Base-by-base conservation (phyloP, 2,329 filamentous ascomycete species). In the Lecanicillium sp. region DNA sequence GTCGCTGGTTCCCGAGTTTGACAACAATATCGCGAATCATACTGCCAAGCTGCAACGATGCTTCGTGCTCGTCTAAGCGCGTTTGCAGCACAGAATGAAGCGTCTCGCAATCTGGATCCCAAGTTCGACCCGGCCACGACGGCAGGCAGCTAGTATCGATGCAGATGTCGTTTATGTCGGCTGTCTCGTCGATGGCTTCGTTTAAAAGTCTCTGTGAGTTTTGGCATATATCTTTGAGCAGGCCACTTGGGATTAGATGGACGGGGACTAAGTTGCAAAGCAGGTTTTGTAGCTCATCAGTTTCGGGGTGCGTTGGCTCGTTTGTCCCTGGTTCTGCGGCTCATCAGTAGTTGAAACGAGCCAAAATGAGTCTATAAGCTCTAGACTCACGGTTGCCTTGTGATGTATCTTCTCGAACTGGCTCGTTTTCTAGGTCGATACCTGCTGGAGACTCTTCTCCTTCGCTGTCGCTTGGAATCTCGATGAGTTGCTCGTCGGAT, bases 71-170 rank as follows among this genome's bases (percentile, higher is more conserved):
- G 2, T 35, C 3, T 2, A 58, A 44, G 2, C 44, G 47, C 9
- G 36, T 29, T 38, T 60, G 58, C 3, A 61, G 43, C 5, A 32
- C 25, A 1, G 34, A 16, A 22, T 58, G 54, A 4, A 59, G 40
- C 4, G 50, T 45, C 15, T 51, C 46, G 3, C 16, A 16, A 1
- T 41, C 32, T 0, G 54, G 44, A 25, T 57, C 51, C 54, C 53
- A 59, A 1, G 33, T 35, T 12, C 41, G 37, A 6, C 35, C 40
- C 2, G 42, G 17, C 58, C 58, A 61, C 3, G 46, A 42, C 1
- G 54, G 54, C 3, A 60, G 44, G 5, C 58, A 58, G 18, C 60
- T 51, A 0, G 48, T 37, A 3, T 48, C 55, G 3, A 60, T 48
- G 18, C 25, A 36, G 5, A 61, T 38, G 0, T 51, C 44, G 1